Evolutionary conservation across 2,329 filamentous ascomycete genomes (phyloP).

Genomic region (Fusarium sp.): DNA sequence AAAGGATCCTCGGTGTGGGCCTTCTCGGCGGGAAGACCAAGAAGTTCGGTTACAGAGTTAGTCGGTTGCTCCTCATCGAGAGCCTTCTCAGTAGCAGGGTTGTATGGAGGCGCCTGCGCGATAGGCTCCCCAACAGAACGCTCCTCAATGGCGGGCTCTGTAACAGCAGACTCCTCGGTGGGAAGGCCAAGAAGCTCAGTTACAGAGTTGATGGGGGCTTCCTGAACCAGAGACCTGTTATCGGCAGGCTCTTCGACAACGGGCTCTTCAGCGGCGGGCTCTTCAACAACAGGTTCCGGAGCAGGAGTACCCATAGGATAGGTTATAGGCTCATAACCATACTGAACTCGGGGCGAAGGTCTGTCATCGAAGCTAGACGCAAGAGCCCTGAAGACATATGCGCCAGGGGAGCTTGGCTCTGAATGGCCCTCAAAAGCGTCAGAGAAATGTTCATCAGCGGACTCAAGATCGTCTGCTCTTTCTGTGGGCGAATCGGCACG

Average conservation of each 20-base stretch:
- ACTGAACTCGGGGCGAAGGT: constrained; percentile 5
- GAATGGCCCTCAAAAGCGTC: constrained; percentile 50
- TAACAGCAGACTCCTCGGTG: no score
- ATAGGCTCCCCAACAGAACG: no score
- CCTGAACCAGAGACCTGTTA: background rate
- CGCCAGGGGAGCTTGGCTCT: constrained; percentile 33
- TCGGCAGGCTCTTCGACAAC: background rate
- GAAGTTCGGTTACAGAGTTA: no score
- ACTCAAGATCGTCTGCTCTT: constrained; percentile 50
- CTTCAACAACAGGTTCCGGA: background rate
- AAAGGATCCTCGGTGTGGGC: background rate
- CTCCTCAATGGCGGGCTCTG: no score
- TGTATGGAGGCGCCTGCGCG: no score
- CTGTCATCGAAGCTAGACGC: background rate
- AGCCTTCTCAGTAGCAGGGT: no score
- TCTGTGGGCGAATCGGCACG: constrained; percentile 35
- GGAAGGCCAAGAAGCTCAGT: background rate
- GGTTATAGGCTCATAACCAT: background rate
- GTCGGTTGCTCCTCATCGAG: no score
- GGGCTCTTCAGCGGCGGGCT: constrained; percentile 3
- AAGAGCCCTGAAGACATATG: constrained; percentile 11
- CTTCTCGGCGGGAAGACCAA: no score
- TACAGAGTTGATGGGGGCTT: background rate
- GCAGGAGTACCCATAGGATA: constrained; percentile 1
- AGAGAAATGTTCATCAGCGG: constrained; percentile 54